phyloP scores from a whole-genome alignment of 2,329 filamentous ascomycete genomes.

The Aquanectria penicillioides region DNA sequence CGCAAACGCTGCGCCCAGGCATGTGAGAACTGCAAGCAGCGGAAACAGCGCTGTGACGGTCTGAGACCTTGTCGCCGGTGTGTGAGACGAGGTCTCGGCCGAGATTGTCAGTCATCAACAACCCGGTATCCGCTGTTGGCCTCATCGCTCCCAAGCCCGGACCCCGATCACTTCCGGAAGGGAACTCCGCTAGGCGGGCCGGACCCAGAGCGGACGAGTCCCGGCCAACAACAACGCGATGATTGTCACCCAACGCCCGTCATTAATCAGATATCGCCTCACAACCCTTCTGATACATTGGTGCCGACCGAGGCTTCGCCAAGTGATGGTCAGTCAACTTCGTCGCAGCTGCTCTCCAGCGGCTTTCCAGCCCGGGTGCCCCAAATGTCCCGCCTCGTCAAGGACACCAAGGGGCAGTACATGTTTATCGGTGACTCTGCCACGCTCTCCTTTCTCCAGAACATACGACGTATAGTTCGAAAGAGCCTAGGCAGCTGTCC shows the following conservation, averaged over 20 bases:
- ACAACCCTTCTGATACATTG: slow-evolving; percentile 1
- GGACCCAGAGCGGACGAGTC: slow-evolving; percentile 31
- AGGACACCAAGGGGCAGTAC: slow-evolving; percentile 46
- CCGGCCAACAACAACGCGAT: slow-evolving; percentile 18
- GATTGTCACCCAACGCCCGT: slow-evolving; percentile 1
- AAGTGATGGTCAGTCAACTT: slow-evolving; percentile 26
- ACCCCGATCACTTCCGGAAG: slow-evolving; percentile 27
- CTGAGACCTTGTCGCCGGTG: slow-evolving; percentile 37
- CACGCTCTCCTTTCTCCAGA: slow-evolving; percentile 47
- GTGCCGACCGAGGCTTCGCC: slow-evolving; percentile 11
- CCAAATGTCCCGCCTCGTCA: slow-evolving; percentile 45
- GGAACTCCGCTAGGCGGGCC: slow-evolving; percentile 15
- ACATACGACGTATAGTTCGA: slow-evolving; percentile 46
- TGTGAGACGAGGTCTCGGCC: slow-evolving; percentile 35
- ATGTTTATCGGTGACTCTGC: slow-evolving; percentile 51
- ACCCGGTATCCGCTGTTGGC: slow-evolving; percentile 32
- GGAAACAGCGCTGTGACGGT: slow-evolving; percentile 40
- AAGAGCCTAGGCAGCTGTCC: slow-evolving; percentile 44
- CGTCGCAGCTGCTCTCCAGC: slow-evolving; percentile 34
- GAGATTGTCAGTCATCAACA: slow-evolving; percentile 32
- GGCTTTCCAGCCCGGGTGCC: slow-evolving; percentile 38
- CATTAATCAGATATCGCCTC: not conserved
- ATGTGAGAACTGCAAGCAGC: slow-evolving; percentile 39
- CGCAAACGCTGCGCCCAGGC: slow-evolving; percentile 39
- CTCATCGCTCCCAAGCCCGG: slow-evolving; percentile 38